These are phyloP conservation scores for Thinopyrum elongatum DNA, from an alignment of 176 grass and related monocot genomes.

Conservation along the genomic window DNA sequence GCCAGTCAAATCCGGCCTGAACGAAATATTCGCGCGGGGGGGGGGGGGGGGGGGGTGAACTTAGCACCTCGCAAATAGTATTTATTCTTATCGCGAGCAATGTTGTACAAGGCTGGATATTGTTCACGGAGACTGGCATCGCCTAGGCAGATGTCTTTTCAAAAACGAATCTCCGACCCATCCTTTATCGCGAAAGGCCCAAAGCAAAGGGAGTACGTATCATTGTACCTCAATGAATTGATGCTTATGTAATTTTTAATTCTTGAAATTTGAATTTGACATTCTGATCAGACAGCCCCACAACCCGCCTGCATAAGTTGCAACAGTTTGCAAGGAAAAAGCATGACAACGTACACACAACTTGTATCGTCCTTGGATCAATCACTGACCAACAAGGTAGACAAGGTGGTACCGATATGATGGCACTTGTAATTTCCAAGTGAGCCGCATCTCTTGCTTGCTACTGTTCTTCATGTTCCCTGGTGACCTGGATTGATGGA, in stretches of 20 bases:
- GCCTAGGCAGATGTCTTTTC: no score
- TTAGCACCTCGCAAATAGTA: no score
- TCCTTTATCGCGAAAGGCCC: no score
- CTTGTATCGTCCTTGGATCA: conserved; percentile 26
- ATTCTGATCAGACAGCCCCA: background rate
- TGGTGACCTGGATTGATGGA: conserved; percentile 14
- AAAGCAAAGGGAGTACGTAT: background rate
- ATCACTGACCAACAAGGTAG: conserved; percentile 26
- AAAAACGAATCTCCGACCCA: no score
- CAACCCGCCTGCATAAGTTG: background rate
- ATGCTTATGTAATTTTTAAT: background rate
- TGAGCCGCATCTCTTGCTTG: conserved; percentile 13
- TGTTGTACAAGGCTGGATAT: no score
- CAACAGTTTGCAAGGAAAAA: conserved; percentile 15
- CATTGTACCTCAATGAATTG: background rate
- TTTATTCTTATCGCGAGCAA: no score
- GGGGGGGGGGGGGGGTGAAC: no score
- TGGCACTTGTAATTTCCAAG: conserved; percentile 36
- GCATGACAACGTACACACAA: background rate
- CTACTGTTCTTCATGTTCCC: background rate
- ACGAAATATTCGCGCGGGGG: no score
- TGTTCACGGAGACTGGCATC: no score
- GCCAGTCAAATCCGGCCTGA: no score
- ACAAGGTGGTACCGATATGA: conserved; percentile 12
- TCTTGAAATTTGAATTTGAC: background rate